Evolutionary conservation across 768 basidiomycete species (phyloP).

Genomic region (Termitomyces sp.): DNA sequence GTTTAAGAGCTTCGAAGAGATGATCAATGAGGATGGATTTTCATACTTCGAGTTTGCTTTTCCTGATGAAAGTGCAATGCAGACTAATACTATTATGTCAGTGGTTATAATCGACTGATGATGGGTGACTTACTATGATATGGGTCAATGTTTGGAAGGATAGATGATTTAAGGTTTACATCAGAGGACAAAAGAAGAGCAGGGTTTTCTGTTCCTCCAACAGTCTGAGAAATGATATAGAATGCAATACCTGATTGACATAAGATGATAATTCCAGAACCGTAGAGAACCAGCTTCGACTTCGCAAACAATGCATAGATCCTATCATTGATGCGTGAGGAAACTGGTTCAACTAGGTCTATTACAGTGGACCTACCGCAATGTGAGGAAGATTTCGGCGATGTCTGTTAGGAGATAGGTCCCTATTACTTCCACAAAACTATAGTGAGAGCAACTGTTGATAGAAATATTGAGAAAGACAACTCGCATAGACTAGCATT

Average conservation of each 20-base stretch:
- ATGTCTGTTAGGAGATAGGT: not conserved
- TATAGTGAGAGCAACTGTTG: slow-evolving; percentile 6
- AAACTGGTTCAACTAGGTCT: no score
- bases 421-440: slow-evolving; percentile 2
- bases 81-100: not conserved
- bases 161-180: not conserved
- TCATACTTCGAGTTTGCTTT: no score
- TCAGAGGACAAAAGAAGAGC: not conserved
- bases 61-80: not conserved
- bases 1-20: no score
- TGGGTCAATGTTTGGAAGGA: not conserved
- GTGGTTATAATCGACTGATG: not conserved
- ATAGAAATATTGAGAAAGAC: no score
- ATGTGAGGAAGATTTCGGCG: slow-evolving; percentile 4
- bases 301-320: not conserved
- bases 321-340: not conserved
- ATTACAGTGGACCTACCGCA: not conserved
- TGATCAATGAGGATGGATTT: no score
- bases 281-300: not conserved
- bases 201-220: not conserved
- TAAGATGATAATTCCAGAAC: not conserved
- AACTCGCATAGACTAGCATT: not conserved
- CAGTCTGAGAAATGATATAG: not conserved
- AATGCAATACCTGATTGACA: slow-evolving; percentile 5
- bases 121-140: not conserved